phyloP scores from a whole-genome alignment of 192 early-diverging fungal genomes.

The Rhizophagus clarus region DNA sequence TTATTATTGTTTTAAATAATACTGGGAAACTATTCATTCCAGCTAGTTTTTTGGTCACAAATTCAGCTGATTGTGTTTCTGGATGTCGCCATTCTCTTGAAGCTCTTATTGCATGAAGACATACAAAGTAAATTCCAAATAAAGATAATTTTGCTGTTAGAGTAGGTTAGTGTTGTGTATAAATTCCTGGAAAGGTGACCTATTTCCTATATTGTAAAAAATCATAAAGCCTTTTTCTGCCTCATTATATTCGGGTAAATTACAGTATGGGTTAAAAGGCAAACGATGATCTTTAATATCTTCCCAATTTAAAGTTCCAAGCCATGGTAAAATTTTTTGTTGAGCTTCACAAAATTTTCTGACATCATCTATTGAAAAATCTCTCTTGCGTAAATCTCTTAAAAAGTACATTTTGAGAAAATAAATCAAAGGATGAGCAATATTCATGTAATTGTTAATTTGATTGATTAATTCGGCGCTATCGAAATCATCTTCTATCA shows the following conservation, averaged over 20 bases:
- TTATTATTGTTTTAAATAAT: background rate
- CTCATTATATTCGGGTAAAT: background rate
- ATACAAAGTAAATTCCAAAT: constrained; percentile 12
- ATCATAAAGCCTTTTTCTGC: background rate
- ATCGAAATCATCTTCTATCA: background rate
- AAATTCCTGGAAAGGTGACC: background rate
- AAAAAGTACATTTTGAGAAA: constrained; percentile 32
- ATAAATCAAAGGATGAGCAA: constrained; percentile 14
- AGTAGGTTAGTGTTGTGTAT: background rate
- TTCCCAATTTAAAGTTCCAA: constrained; percentile 20
- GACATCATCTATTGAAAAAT: constrained; percentile 18
- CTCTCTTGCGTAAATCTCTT: background rate
- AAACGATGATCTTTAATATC: constrained; percentile 6
- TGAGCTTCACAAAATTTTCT: constrained; percentile 18
- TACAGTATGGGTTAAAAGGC: constrained; percentile 28
- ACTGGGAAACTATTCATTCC: background rate
- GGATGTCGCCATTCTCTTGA: background rate
- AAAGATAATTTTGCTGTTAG: background rate
- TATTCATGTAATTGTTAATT: constrained; percentile 10
- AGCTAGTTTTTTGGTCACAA: background rate
- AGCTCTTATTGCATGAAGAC: background rate
- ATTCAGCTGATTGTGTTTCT: constrained; percentile 5
- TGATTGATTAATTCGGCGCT: background rate
- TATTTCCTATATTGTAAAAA: background rate
- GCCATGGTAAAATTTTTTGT: constrained; percentile 21